Evolutionary conservation across 352 stramenopile species (phyloP), one percentile per base, ranked within the genome.

Genomic region (Saprolegnia diclina): DNA sequence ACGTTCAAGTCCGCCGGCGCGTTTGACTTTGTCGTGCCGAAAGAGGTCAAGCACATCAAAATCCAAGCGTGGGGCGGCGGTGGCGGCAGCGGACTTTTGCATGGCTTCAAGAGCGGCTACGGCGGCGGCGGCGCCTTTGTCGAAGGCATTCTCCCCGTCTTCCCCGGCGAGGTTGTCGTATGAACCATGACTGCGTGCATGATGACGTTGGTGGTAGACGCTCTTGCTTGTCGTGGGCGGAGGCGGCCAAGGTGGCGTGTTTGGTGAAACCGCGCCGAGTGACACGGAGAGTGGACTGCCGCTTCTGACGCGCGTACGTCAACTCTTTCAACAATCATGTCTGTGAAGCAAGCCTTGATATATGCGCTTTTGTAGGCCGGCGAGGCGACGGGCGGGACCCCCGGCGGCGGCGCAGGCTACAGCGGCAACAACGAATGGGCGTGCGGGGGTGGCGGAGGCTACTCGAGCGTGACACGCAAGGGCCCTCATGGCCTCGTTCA

Each of bases 41-140:
- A 80, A 14, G 84, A 84, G 40, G 75, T 80, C 35, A 86, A 81
- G 45, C 54, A 78, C 29, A 71, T 92, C 53, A 91, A 92, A 56
- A 44, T 91, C 16, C 85, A 92, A 54, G 81, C 77, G 21, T 91
- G 85, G 85, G 85, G 85, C 22, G 82, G 72, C 5, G 84, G 84
- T 18, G 84, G 82, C 14, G 84, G 82, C n/a, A 90, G 81, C 21
- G 84, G 84, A 3, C 71, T 85, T 18, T 71, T 91, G 18, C 77
- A 77, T 21, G 64, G 65, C 14, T 82, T 89, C 56, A 77, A 65
- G 7, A 68, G 79, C 11, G 84, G 84, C 4, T 73, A 80, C 35
- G 84, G 84, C 19, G 84, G 84, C 24, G 84, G 84, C 10, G 84
- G 84, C 5, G 82, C 82, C 14, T 90, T 91, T 64, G 74, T 89